These are phyloP conservation scores for Yarrowia osloensis DNA, from an alignment of 805 yeast species.

Conservation along the genomic window DNA sequence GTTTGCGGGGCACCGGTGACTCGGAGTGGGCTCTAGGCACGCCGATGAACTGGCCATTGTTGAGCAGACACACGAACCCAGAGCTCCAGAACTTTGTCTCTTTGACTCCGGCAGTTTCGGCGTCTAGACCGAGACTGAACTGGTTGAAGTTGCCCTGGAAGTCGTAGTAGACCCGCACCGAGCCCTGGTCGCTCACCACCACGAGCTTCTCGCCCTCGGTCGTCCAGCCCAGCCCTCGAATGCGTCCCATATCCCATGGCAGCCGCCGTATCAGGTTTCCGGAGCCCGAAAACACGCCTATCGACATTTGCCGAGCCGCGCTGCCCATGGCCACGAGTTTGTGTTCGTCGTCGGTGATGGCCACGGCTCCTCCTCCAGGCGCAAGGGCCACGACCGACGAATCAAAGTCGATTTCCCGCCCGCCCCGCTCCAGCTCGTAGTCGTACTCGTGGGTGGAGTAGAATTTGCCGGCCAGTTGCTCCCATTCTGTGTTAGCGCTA, in stretches of 20 bases:
- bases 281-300: slow-evolving; percentile 41
- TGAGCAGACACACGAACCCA: slow-evolving; percentile 50
- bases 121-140: slow-evolving; percentile 45
- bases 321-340: slow-evolving; percentile 36
- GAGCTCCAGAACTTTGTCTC: slow-evolving; percentile 47
- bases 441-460: slow-evolving; percentile 65
- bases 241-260: slow-evolving; percentile 45
- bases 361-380: slow-evolving; percentile 57
- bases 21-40: slow-evolving; percentile 38
- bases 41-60: slow-evolving; percentile 48
- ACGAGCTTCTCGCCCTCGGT: slow-evolving; percentile 53
- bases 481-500: slow-evolving; percentile 63
- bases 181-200: slow-evolving; percentile 56
- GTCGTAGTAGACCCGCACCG: slow-evolving; percentile 60
- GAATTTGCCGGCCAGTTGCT: slow-evolving; percentile 67
- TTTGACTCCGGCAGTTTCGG: slow-evolving; percentile 42
- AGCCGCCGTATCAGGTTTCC: slow-evolving; percentile 38
- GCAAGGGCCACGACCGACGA: slow-evolving; percentile 54
- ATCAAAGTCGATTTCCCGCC: slow-evolving; percentile 46
- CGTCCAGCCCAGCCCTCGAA: slow-evolving; percentile 58
- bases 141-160: slow-evolving; percentile 69
- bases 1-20: not conserved
- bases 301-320: slow-evolving; percentile 34
- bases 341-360: slow-evolving; percentile 45
- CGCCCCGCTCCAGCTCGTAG: slow-evolving; percentile 48